A percentile compares a stretch with the other conserved stretches of the same genome.
Conservation (phyloP, 225 moss, liverwort and hornwort genomes). For the Pseudoscleropodium purum region DNA sequence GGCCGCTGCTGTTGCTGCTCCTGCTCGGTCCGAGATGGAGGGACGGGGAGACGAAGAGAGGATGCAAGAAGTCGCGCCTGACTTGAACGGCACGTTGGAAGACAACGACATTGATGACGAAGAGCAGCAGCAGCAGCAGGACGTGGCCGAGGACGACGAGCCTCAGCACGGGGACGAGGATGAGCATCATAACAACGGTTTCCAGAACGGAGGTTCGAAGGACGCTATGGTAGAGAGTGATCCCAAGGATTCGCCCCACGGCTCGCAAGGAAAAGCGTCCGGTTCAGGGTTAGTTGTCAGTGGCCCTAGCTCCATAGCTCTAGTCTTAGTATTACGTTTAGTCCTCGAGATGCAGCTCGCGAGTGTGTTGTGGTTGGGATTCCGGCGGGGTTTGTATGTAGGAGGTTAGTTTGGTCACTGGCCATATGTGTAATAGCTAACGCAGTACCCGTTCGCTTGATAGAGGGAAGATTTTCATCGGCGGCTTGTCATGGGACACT, state of each 20-base stretch:
- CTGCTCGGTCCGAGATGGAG: constrained; percentile 46
- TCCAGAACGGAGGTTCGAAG: constrained; percentile 44
- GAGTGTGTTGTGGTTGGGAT: constrained; percentile 75
- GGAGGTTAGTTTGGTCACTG: constrained; percentile 74
- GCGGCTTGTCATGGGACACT: constrained; percentile 99
- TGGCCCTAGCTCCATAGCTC: constrained; percentile 67
- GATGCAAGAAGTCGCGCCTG: constrained; percentile 54
- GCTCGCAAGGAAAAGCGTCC: constrained; percentile 50
- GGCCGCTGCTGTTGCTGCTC: neutral
- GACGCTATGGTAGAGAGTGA: constrained; percentile 64
- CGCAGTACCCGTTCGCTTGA: constrained; percentile 84
- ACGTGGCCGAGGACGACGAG: constrained; percentile 39
- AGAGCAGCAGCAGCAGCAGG: constrained; percentile 33
- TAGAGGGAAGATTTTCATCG: constrained; percentile 99
- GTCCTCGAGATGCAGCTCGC: constrained; percentile 54
- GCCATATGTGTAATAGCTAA: constrained; percentile 72
- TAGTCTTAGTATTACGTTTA: constrained; percentile 35
- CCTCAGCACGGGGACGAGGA: constrained; percentile 35
- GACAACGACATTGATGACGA: constrained; percentile 39
- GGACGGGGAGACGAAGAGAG: constrained; percentile 55
- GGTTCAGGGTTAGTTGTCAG: constrained; percentile 70
- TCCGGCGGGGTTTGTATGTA: constrained; percentile 77
- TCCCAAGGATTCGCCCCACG: constrained; percentile 48
- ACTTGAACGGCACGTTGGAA: constrained; percentile 42
- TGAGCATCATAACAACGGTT: constrained; percentile 18